Conservation (phyloP, 805 yeast genomes). For the Hanseniaspora taiwanica region DNA sequence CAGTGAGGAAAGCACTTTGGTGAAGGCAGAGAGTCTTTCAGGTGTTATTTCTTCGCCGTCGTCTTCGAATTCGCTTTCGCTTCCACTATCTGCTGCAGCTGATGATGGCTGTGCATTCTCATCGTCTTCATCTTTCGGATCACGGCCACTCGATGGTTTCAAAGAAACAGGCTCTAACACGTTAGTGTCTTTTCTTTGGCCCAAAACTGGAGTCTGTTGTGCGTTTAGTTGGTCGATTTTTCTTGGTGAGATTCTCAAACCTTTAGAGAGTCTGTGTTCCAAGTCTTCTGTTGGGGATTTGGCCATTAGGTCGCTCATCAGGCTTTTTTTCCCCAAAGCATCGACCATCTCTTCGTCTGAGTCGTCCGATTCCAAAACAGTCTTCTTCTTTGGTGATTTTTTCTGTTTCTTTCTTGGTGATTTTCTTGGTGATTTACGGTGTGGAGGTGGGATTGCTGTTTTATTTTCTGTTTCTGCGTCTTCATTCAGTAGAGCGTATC, state of each 20-base stretch:
- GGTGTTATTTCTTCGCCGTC: slow-evolving; percentile 1
- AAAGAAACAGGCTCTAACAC: neutral
- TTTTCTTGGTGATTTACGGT: slow-evolving; percentile 17
- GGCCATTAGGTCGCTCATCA: slow-evolving; percentile 11
- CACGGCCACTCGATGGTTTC: neutral
- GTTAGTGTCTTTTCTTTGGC: slow-evolving; percentile 21
- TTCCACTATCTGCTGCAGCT: no score
- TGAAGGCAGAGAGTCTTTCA: neutral
- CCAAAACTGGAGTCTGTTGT: slow-evolving; percentile 36
- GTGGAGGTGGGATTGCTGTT: slow-evolving; percentile 9
- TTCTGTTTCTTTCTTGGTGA: slow-evolving; percentile 24
- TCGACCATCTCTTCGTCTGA: slow-evolving; percentile 19
- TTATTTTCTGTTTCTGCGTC: slow-evolving; percentile 18
- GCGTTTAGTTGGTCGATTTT: slow-evolving; percentile 30
- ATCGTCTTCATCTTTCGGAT: neutral
- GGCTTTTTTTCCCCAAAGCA: slow-evolving; percentile 11
- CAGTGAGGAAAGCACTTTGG: neutral
- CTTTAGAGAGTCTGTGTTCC: slow-evolving; percentile 15
- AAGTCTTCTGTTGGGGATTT: slow-evolving; percentile 17
- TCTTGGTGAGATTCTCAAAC: slow-evolving; percentile 21
- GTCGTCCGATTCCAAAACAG: slow-evolving; percentile 17
- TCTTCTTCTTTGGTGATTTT: slow-evolving; percentile 6
- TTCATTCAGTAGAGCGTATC: slow-evolving; percentile 62
- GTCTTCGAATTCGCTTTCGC: no score
- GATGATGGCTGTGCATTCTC: neutral